Conservation (phyloP, 2,329 filamentous ascomycete genomes). For the Capronia epimyces region DNA sequence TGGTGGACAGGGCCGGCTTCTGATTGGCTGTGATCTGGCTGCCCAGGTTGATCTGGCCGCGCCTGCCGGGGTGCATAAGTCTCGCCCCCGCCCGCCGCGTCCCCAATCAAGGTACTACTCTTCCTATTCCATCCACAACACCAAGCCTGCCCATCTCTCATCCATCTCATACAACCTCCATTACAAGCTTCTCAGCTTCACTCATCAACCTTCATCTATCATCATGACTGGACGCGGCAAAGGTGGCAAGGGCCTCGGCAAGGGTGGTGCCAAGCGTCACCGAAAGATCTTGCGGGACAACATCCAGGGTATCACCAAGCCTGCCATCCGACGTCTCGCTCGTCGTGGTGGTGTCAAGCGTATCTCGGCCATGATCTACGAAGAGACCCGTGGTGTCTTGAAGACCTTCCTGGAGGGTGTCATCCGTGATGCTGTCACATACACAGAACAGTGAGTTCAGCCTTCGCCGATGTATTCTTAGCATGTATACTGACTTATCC, state of each 20-base stretch:
- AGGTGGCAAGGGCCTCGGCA: slow-evolving; percentile 95
- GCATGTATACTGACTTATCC: slow-evolving; percentile 67
- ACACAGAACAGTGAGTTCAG: slow-evolving; percentile 62
- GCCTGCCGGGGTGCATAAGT: slow-evolving; percentile 23
- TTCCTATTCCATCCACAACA: slow-evolving; percentile 12
- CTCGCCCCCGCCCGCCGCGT: slow-evolving; percentile 13
- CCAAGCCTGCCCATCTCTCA: slow-evolving; percentile 6
- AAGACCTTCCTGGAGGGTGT: slow-evolving; percentile 78
- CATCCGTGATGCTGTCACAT: slow-evolving; percentile 73
- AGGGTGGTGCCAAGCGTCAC: slow-evolving; percentile 98
- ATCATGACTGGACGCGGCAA: slow-evolving; percentile 68
- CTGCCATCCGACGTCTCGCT: slow-evolving; percentile 94
- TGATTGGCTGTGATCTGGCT: slow-evolving; percentile 28
- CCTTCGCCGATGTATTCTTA: slow-evolving; percentile 41
- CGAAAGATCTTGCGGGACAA: slow-evolving; percentile 99
- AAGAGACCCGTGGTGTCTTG: slow-evolving; percentile 74
- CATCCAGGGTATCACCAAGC: slow-evolving; percentile 99
- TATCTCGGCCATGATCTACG: slow-evolving; percentile 92
- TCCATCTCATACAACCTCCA: slow-evolving; percentile 12
- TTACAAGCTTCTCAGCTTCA: slow-evolving; percentile 10
- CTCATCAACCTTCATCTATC: slow-evolving; percentile 34
- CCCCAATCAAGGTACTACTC: slow-evolving; percentile 18
- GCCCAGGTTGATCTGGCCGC: slow-evolving; percentile 23
- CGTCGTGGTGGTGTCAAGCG: slow-evolving; percentile 99
- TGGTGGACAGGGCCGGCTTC: slow-evolving; percentile 29